Percentiles rank a stretch among this genome's conserved stretches.
Conservation (phyloP, 331 rosid species). For the Malus hybrid region DNA sequence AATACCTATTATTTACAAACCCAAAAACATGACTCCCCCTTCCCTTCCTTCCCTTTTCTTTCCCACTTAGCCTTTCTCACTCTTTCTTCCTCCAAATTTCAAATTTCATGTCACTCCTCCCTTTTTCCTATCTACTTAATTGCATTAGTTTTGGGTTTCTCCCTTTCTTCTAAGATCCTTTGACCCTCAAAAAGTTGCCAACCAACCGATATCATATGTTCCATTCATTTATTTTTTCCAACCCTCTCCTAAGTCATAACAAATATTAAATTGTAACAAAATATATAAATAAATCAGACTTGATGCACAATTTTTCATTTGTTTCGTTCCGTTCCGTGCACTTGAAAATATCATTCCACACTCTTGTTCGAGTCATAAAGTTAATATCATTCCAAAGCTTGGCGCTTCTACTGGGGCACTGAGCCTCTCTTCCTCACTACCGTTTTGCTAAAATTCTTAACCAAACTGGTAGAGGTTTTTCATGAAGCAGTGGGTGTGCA, state of each 20-base stretch:
- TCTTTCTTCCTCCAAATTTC: not conserved
- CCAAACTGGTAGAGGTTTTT: not conserved
- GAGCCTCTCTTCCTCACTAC: not conserved
- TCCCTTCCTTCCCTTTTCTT: not conserved
- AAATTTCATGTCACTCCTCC: no score
- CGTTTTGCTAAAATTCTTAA: not conserved
- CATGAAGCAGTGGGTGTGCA: not conserved
- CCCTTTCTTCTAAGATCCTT: no score
- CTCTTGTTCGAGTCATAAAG: no score
- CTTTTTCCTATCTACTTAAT: no score
- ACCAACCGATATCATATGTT: no score
- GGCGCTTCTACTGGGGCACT: not conserved
- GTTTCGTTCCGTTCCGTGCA: not conserved
- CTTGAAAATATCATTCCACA: no score
- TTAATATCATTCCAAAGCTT: not conserved
- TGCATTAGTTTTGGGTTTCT: no score
- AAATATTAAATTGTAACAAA: not conserved
- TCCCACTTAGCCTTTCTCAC: not conserved
- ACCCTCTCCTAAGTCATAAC: not conserved
- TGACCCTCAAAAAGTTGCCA: no score
- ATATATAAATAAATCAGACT: not conserved
- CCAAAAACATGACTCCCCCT: not conserved
- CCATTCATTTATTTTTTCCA: not conserved
- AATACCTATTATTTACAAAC: not conserved
- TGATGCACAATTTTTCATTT: not conserved